phyloP scores from a whole-genome alignment of 176 grass and related monocot genomes.

The Rhynchospora breviuscula region DNA sequence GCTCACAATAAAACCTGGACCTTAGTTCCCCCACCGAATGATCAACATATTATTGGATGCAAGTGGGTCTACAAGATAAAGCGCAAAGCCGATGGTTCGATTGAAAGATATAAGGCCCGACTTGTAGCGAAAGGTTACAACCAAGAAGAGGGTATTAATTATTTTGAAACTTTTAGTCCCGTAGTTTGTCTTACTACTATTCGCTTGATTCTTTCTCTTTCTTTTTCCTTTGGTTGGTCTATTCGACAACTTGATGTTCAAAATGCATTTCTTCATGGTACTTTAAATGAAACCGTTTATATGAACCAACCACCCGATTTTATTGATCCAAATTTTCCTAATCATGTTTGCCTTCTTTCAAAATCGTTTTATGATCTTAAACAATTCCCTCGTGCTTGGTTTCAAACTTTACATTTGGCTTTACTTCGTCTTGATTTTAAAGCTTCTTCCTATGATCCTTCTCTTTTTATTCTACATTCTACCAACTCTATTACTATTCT shows the following conservation, averaged over 20 bases:
- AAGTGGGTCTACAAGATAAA: background rate
- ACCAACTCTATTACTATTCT: background rate
- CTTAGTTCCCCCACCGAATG: background rate
- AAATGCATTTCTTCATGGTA: background rate
- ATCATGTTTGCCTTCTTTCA: background rate
- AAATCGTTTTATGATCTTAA: background rate
- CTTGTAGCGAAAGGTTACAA: background rate
- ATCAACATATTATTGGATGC: background rate
- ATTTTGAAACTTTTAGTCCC: background rate
- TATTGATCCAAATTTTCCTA: background rate
- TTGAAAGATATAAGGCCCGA: background rate
- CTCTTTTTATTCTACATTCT: background rate
- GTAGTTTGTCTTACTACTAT: background rate
- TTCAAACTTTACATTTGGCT: background rate
- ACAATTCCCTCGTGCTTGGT: background rate
- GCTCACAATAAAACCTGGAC: background rate
- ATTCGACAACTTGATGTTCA: background rate
- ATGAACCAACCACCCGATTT: background rate
- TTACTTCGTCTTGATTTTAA: background rate
- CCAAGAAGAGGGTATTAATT: background rate
- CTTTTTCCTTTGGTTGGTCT: background rate
- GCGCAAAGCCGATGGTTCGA: background rate
- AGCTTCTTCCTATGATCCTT: background rate
- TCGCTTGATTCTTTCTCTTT: background rate
- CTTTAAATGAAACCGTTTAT: background rate